These are phyloP conservation scores for Leccinum pellstonianum DNA, from an alignment of 768 basidiomycete genomes.

Conservation along the genomic window DNA sequence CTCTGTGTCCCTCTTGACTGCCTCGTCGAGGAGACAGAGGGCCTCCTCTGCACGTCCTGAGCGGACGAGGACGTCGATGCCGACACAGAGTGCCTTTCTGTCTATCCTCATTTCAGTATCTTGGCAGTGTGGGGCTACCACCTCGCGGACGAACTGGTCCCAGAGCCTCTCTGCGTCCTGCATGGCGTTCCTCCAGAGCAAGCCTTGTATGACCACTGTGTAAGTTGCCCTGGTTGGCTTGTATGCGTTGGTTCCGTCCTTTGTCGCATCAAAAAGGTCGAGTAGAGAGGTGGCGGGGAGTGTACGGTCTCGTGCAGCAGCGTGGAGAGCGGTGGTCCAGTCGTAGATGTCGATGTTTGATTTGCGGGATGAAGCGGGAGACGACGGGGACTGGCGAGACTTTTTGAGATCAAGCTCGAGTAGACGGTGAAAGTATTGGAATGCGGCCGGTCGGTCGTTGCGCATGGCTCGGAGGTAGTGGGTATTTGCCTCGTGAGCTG, in stretches of 20 bases:
- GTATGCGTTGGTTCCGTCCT: conserved; percentile 27
- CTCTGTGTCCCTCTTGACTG: conserved; percentile 27
- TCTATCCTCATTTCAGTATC: conserved; percentile 37
- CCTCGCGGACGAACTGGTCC: conserved; percentile 35
- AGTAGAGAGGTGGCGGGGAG: conserved; percentile 37
- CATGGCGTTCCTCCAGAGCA: conserved; percentile 44
- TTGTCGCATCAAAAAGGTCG: conserved; percentile 36
- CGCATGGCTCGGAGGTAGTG: conserved; percentile 42
- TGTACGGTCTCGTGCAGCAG: conserved; percentile 41
- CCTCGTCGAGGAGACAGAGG: conserved; percentile 48
- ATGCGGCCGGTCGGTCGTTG: conserved; percentile 43
- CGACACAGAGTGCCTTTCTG: conserved; percentile 45
- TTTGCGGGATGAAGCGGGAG: conserved; percentile 14
- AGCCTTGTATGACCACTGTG: conserved; percentile 53
- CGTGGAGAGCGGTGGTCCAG: conserved; percentile 45
- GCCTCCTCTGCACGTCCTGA: conserved; percentile 46
- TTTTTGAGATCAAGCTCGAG: conserved; percentile 27
- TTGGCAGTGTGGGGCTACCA: conserved; percentile 5
- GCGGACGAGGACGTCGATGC: conserved; percentile 49
- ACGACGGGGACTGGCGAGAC: conserved; percentile 6
- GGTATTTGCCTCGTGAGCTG: conserved; percentile 41
- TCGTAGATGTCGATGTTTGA: conserved; percentile 42
- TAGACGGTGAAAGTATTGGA: conserved; percentile 45
- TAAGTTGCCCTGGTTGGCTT: conserved; percentile 48
- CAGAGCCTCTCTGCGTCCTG: conserved; percentile 43